Conservation (phyloP, 352 stramenopile species). For the Phytophthora sansomeana region DNA sequence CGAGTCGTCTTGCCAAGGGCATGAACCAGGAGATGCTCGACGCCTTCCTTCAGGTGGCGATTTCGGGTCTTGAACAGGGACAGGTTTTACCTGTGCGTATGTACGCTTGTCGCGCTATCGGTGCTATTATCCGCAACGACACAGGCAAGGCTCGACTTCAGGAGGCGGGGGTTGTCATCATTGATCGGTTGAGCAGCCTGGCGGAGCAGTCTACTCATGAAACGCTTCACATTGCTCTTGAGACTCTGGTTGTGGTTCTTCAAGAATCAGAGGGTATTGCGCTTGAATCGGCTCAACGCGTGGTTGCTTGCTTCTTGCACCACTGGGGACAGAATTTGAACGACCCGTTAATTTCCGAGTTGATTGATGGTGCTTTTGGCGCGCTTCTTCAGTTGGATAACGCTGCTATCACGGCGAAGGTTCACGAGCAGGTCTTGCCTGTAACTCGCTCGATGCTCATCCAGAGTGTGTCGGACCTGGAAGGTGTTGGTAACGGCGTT, state of each 20-base stretch:
- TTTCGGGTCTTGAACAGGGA: conserved; percentile 73
- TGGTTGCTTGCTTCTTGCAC: conserved; percentile 69
- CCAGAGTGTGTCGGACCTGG: conserved; percentile 56
- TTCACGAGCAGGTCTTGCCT: conserved; percentile 74
- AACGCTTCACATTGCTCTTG: conserved; percentile 81
- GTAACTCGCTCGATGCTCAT: conserved; percentile 68
- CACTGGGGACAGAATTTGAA: conserved; percentile 79
- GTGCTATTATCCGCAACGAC: conserved; percentile 71
- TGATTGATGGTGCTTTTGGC: conserved; percentile 74
- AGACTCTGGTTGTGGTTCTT: conserved; percentile 78
- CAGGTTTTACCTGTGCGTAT: conserved; percentile 82
- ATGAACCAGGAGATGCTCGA: conserved; percentile 82
- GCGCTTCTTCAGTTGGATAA: conserved; percentile 75
- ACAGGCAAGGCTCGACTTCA: conserved; percentile 64
- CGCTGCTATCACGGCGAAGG: conserved; percentile 55
- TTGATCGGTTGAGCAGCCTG: conserved; percentile 69
- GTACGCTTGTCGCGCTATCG: conserved; percentile 82
- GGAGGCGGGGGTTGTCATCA: conserved; percentile 53
- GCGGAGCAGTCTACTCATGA: conserved; percentile 68
- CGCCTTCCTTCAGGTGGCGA: conserved; percentile 73
- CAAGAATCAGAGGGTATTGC: conserved; percentile 58
- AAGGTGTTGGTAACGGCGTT: conserved; percentile 60
- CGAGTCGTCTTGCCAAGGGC: conserved; percentile 69
- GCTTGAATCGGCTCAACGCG: conserved; percentile 50
- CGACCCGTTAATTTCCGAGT: conserved; percentile 75